A percentile compares a stretch with the other conserved stretches of the same genome.
Conservation (phyloP, 192 early-diverging fungal genomes). For the Rhizoclosmatium globosum region DNA sequence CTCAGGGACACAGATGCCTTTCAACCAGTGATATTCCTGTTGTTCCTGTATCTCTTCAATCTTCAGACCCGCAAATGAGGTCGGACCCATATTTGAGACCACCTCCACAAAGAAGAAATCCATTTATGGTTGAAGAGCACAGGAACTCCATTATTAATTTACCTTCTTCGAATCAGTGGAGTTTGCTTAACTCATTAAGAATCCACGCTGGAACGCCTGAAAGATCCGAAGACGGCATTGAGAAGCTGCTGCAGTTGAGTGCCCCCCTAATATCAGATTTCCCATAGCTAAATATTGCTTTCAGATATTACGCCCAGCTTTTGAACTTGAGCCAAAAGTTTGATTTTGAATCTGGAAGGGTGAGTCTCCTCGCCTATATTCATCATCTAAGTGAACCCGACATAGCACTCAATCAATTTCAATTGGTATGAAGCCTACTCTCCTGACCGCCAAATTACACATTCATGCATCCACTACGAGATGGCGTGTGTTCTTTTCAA, state of each 20-base stretch:
- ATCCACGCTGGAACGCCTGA: conserved; percentile 66
- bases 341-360: conserved; percentile 53
- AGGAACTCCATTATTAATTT: conserved; percentile 23
- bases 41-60: background rate
- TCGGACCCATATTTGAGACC: conserved; percentile 17
- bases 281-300: background rate
- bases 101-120: conserved; percentile 17
- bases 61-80: conserved; percentile 7
- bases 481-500: conserved; percentile 64
- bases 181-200: conserved; percentile 57
- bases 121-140: conserved; percentile 33
- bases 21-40: background rate
- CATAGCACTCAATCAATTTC: conserved; percentile 44
- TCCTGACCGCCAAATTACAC: conserved; percentile 41
- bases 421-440: conserved; percentile 59
- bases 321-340: conserved; percentile 59
- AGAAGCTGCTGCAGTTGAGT: conserved; percentile 58
- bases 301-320: conserved; percentile 64
- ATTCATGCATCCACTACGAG: conserved; percentile 67
- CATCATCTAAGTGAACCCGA: conserved; percentile 11
- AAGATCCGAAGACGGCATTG: conserved; percentile 54
- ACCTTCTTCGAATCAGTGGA: conserved; percentile 61
- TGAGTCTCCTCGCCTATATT: conserved; percentile 1
- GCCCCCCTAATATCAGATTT: background rate
- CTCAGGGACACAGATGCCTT: background rate